A percentile compares a stretch with the other conserved stretches of the same genome.
Evolutionary conservation across 1,139 yeast species (phyloP).

Genomic region (Arxiozyma heterogenica): DNA sequence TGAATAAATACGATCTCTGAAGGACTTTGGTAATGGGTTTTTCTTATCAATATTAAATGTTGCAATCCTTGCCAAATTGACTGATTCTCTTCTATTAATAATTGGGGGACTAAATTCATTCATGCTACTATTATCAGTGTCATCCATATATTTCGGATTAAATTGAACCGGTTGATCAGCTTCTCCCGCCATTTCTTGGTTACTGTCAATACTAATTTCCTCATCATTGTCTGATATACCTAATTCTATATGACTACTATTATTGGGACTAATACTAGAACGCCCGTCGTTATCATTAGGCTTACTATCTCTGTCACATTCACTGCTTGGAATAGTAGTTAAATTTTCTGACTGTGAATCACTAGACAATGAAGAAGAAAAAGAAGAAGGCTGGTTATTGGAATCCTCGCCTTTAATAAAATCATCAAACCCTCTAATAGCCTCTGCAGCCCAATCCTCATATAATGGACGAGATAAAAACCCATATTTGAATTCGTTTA

Average conservation of each 20-base stretch:
- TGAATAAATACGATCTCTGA: slow-evolving; percentile 31
- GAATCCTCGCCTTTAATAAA: slow-evolving; percentile 16
- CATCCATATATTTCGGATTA: not conserved
- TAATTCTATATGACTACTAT: not conserved
- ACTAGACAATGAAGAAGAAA: not conserved
- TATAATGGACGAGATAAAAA: slow-evolving; percentile 40
- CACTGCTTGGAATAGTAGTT: not conserved
- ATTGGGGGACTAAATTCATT: not conserved
- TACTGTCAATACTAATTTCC: slow-evolving; percentile 1
- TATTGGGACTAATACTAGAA: not conserved
- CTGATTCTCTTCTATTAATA: slow-evolving; percentile 5
- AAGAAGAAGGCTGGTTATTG: not conserved
- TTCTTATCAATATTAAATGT: slow-evolving; percentile 18
- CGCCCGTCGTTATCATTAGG: not conserved
- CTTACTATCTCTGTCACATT: not conserved
- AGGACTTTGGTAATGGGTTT: slow-evolving; percentile 21
- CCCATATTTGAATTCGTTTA: slow-evolving; percentile 41
- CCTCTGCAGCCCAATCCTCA: slow-evolving; percentile 37
- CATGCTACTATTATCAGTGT: not conserved
- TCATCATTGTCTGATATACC: not conserved
- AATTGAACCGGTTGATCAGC: slow-evolving; percentile 6
- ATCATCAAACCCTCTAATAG: slow-evolving; percentile 29
- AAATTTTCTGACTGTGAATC: not conserved
- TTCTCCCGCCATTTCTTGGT: not conserved
- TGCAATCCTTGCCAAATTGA: slow-evolving; percentile 25